Conservation (phyloP, 2,329 filamentous ascomycete species). For the Chalara sp. region DNA sequence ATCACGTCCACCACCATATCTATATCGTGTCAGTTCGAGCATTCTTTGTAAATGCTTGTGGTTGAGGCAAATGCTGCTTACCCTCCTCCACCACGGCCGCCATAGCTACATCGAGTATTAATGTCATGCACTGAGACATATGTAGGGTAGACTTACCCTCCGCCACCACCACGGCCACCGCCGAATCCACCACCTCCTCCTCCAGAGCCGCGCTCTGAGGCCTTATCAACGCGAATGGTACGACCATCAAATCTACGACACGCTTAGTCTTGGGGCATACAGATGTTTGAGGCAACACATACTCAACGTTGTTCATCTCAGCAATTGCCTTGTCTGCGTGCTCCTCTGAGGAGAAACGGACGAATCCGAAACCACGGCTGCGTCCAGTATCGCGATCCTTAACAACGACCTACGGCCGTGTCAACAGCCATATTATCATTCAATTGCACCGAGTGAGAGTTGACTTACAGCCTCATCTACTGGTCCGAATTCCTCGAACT, state of each 20-base stretch:
- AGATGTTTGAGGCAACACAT: constrained; percentile 32
- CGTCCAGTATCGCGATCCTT: constrained; percentile 96
- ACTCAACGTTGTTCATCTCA: constrained; percentile 87
- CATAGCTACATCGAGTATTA: constrained; percentile 28
- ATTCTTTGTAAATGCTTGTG: neutral
- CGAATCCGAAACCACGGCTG: constrained; percentile 96
- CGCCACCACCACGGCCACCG: constrained; percentile 22
- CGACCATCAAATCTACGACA: constrained; percentile 78
- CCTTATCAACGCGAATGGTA: constrained; percentile 91
- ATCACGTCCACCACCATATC: constrained; percentile 26
- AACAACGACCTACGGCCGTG: constrained; percentile 69
- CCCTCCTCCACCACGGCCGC: constrained; percentile 31
- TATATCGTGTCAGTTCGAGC: neutral
- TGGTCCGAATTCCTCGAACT: constrained; percentile 85
- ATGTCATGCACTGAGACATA: neutral
- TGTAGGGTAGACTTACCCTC: neutral
- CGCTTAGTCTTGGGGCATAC: constrained; percentile 9
- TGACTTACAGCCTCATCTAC: constrained; percentile 91
- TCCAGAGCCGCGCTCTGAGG: constrained; percentile 47
- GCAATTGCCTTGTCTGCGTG: constrained; percentile 73
- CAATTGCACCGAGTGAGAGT: too few species aligned
- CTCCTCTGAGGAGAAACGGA: constrained; percentile 72
- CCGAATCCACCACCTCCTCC: constrained; percentile 30
- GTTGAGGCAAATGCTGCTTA: constrained; percentile 1
- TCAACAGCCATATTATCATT: too few species aligned